Percentiles rank a stretch among this genome's conserved stretches.
Conservation (phyloP, 768 basidiomycete genomes). For the Suillus hirtellus region DNA sequence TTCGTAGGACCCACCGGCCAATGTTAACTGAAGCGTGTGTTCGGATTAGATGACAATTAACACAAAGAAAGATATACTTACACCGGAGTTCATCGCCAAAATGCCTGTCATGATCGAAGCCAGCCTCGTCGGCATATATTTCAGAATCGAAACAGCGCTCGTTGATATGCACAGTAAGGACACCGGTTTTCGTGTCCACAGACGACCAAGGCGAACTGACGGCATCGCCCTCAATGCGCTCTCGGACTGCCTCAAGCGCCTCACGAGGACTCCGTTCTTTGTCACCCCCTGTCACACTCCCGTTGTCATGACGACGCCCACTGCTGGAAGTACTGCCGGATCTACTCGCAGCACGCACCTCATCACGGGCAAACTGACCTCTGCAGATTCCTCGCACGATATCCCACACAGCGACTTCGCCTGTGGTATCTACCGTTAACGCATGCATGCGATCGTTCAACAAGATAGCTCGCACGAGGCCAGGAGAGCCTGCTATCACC, state of each 20-base stretch:
- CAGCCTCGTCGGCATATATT: constrained; percentile 91
- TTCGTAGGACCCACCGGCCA: constrained; percentile 88
- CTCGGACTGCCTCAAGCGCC: constrained; percentile 82
- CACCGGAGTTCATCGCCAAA: constrained; percentile 81
- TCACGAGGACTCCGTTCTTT: constrained; percentile 72
- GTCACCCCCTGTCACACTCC: constrained; percentile 34
- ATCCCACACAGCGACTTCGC: constrained; percentile 92
- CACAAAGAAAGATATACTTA: constrained; percentile 41
- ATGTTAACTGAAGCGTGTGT: constrained; percentile 66
- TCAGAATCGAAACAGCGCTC: constrained; percentile 94
- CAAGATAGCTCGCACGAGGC: constrained; percentile 78
- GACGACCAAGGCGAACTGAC: constrained; percentile 82
- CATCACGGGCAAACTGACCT: constrained; percentile 66
- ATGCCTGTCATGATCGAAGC: constrained; percentile 57
- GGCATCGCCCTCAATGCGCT: constrained; percentile 94
- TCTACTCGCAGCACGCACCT: constrained; percentile 59
- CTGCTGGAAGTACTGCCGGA: constrained; percentile 46
- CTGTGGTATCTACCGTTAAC: constrained; percentile 85
- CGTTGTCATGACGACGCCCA: constrained; percentile 31
- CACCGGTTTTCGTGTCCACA: constrained; percentile 88
- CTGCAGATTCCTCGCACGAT: constrained; percentile 75
- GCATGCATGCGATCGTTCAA: constrained; percentile 90
- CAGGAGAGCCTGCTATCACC: constrained; percentile 72
- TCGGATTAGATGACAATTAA: constrained; percentile 11
- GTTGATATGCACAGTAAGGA: constrained; percentile 83